phyloP scores from a whole-genome alignment of 768 basidiomycete genomes.

The Pisolithus tinctorius region DNA sequence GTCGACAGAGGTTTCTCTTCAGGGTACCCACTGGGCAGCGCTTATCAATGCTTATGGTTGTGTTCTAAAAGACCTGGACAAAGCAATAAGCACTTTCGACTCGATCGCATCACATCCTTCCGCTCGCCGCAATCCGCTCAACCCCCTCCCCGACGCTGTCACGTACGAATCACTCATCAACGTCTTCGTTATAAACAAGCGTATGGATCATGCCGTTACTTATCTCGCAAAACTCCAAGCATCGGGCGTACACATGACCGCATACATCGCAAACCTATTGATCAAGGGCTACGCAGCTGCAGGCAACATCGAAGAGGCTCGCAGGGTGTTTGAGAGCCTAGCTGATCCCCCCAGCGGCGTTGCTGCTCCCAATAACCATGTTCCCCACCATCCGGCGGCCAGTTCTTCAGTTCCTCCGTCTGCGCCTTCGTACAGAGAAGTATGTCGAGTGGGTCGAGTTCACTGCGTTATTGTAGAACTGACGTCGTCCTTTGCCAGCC shows the following conservation, averaged over 20 bases:
- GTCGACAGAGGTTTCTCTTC: slow-evolving; percentile 19
- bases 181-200: slow-evolving; percentile 71
- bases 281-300: slow-evolving; percentile 60
- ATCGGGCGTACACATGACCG: slow-evolving; percentile 78
- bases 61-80: slow-evolving; percentile 66
- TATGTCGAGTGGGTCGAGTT: slow-evolving; percentile 4
- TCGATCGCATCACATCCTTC: slow-evolving; percentile 54
- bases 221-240: slow-evolving; percentile 58
- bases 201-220: slow-evolving; percentile 66
- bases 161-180: slow-evolving; percentile 89
- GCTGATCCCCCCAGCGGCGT: slow-evolving; percentile 76
- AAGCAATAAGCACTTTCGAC: slow-evolving; percentile 73
- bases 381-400: slow-evolving; percentile 45
- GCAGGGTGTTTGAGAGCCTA: slow-evolving; percentile 74
- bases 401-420: slow-evolving; percentile 27
- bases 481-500: slow-evolving; percentile 40
- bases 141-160: slow-evolving; percentile 65
- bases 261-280: slow-evolving; percentile 79
- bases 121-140: slow-evolving; percentile 20
- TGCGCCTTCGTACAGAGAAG: slow-evolving; percentile 34
- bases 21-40: slow-evolving; percentile 71
- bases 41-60: slow-evolving; percentile 88
- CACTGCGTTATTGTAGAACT: not conserved
- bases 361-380: slow-evolving; percentile 86
- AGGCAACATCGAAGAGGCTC: slow-evolving; percentile 63